Evolutionary conservation across 768 basidiomycete species (phyloP).

Genomic region (Calvatia gigantea): DNA sequence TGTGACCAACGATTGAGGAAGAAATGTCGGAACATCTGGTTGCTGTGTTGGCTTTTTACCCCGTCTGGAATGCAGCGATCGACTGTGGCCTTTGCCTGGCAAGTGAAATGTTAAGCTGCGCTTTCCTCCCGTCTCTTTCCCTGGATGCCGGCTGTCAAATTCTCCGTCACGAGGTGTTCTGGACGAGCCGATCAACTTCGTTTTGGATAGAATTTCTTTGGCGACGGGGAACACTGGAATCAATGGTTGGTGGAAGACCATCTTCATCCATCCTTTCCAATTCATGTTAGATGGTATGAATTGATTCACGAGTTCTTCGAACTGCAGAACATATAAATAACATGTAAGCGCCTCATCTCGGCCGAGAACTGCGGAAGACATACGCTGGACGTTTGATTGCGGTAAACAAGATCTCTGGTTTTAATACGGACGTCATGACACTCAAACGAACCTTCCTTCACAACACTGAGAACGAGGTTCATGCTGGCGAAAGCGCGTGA

Average conservation of each 20-base stretch:
- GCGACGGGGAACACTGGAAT: conserved; percentile 78
- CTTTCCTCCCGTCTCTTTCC: background rate
- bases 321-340: conserved; percentile 43
- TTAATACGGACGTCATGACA: conserved; percentile 76
- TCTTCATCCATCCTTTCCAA: conserved; percentile 81
- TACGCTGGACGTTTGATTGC: conserved; percentile 82
- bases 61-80: conserved; percentile 2
- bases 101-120: background rate
- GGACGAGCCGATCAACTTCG: conserved; percentile 56
- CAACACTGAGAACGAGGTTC: conserved; percentile 71
- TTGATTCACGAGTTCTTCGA: conserved; percentile 75
- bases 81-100: background rate
- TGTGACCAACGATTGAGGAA: conserved; percentile 30
- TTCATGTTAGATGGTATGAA: conserved; percentile 76
- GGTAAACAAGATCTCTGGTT: conserved; percentile 78
- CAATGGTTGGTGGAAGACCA: conserved; percentile 78
- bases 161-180: background rate
- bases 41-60: background rate
- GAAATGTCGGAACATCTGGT: conserved; percentile 4
- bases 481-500: conserved; percentile 37
- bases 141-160: background rate
- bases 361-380: conserved; percentile 22
- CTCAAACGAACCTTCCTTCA: conserved; percentile 82
- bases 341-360: background rate
- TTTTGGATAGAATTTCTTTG: conserved; percentile 74